Evolutionary conservation across 495 filamentous ascomycete species (phyloP), one percentile per base, ranked within the genome.

Genomic region (Penicillium taxi): DNA sequence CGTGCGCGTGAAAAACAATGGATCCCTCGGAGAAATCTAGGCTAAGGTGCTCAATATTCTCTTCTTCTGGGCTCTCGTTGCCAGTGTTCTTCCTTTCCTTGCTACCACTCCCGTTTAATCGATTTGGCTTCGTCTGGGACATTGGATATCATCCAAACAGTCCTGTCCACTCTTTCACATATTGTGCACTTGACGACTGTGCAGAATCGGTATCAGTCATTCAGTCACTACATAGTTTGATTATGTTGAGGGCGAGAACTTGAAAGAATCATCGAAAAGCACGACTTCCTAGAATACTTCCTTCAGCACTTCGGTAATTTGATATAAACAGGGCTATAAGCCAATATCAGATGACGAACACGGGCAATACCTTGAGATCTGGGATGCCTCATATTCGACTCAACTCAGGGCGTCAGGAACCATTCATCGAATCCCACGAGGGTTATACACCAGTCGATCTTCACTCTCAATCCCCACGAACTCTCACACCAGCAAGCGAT

Each of bases 391-490:
- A 79, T 39, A 72, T 81, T 29, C 66, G 71, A 30, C 64, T 82
- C 20, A 81, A 81, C 41, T 78, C 74, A 9, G 75, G 67, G 9
- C 64, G 59, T 26, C 66, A 75, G 36, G 64, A 79, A 44, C 63
- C 74, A 5, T 62, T 73, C 32, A 33, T 48, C 7, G 63, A 67
- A 30, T 32, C 48, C 36, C 25, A 58, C 37, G 41, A 56, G 32
- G 40, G 47, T 33, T 50, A 47, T 44, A 38, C 58, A 26, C 27
- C 40, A n/a, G n/a, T 3, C 19, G 31, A 21, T 23, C 31, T n/a
- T n/a, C n/a, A 0, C 16, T 38, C 7, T 59, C 51, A 5, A 22
- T 44, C 7, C 56, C 48, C 47, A n/a, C 42, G 52, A 2, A 50
- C 62, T 0, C 42, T 56, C 36, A 56, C 49, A 2, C 50, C 53